Evolutionary conservation across 129 eudicot species (phyloP).

Genomic region (Artemisia tridentata): DNA sequence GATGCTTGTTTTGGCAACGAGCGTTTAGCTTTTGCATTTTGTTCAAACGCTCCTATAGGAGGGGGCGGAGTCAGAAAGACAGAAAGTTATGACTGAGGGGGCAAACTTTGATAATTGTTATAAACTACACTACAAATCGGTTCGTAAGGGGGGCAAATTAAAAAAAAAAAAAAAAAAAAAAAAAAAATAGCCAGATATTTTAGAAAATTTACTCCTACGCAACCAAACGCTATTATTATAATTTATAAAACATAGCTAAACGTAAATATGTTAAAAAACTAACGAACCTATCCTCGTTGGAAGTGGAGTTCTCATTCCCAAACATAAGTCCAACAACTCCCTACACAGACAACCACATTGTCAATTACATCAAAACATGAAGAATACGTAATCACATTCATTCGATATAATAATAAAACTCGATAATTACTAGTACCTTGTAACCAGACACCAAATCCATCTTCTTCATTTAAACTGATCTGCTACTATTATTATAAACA

Average conservation of each 20-base stretch:
- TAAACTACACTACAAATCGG: no score
- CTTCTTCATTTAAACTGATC: constrained; percentile 23
- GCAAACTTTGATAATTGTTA: no score
- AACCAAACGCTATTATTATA: not conserved
- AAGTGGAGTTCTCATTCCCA: constrained; percentile 71
- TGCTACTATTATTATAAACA: not conserved
- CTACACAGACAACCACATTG: constrained; percentile 41
- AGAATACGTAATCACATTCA: not conserved
- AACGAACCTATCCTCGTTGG: constrained; percentile 79
- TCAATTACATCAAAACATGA: not conserved
- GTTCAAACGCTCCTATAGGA: no score
- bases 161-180: no score
- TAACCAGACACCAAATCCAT: constrained; percentile 62
- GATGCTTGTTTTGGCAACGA: no score
- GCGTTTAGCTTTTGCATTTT: no score
- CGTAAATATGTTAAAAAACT: not conserved
- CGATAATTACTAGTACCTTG: constrained; percentile 40
- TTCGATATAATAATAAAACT: not conserved
- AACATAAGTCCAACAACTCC: constrained; percentile 88
- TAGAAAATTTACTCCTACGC: no score
- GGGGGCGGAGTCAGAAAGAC: no score
- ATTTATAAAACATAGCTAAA: no score
- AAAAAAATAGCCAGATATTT: no score
- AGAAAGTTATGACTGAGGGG: no score
- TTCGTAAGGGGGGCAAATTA: no score